phyloP scores from a whole-genome alignment of 352 stramenopile species.

The Pythium dissimile region DNA sequence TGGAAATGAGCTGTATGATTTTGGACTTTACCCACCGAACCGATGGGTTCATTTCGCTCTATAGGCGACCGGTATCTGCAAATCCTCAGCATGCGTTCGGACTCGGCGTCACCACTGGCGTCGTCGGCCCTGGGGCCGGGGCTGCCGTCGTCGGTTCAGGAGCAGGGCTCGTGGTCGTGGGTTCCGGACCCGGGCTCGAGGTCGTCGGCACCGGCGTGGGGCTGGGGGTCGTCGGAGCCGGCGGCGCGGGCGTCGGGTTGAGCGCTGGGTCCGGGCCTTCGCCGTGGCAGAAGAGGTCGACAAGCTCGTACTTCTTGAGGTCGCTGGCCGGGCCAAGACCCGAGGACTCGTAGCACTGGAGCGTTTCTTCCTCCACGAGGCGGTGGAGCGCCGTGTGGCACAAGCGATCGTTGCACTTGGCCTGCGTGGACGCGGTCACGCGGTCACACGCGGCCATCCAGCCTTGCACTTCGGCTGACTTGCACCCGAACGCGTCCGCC shows the following conservation, averaged over 20 bases:
- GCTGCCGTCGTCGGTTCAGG: neutral
- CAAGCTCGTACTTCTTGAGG: slow-evolving; percentile 33
- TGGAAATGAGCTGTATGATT: too few species aligned
- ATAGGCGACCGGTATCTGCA: too few species aligned
- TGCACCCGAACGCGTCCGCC: slow-evolving; percentile 14
- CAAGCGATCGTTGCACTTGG: slow-evolving; percentile 31
- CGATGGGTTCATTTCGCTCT: too few species aligned
- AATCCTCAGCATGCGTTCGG: too few species aligned
- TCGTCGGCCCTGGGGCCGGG: neutral
- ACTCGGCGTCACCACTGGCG: neutral
- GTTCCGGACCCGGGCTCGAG: too few species aligned
- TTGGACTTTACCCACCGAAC: too few species aligned
- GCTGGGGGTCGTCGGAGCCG: neutral
- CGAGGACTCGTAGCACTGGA: slow-evolving; percentile 36
- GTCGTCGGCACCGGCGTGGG: slow-evolving; percentile 22
- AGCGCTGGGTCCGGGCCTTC: slow-evolving; percentile 33
- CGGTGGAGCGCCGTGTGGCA: slow-evolving; percentile 39
- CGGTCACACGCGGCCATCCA: slow-evolving; percentile 35
- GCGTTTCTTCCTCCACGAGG: slow-evolving; percentile 37
- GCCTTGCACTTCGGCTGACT: slow-evolving; percentile 14
- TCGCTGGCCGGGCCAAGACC: slow-evolving; percentile 29
- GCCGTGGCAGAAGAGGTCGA: slow-evolving; percentile 46
- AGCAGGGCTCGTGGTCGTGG: too few species aligned
- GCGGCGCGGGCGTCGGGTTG: neutral
- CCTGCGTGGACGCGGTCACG: slow-evolving; percentile 29